A percentile compares a stretch with the other conserved stretches of the same genome.
phyloP scores from a whole-genome alignment of 2,329 filamentous ascomycete species.

The Xylariaceae sp. region DNA sequence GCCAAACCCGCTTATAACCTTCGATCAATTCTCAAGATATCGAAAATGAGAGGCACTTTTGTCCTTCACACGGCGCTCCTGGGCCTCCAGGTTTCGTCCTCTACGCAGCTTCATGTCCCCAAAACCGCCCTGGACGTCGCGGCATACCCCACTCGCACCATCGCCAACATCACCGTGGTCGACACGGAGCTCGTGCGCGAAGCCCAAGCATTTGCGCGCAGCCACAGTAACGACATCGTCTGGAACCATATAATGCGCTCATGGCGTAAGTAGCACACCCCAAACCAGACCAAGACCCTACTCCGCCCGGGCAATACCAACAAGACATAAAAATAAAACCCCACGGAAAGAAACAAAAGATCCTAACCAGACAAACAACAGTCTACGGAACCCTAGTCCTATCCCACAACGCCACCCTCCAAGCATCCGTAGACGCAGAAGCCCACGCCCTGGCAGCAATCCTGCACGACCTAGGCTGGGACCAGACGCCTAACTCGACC shows the following conservation, averaged over 20 bases:
- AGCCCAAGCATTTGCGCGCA: conserved; percentile 11
- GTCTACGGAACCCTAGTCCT: conserved; percentile 15
- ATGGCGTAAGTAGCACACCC: conserved; percentile 15
- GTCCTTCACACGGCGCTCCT: neutral
- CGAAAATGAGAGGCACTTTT: neutral
- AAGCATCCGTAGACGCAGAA: conserved; percentile 40
- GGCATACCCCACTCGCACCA: conserved; percentile 12
- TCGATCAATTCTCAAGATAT: neutral
- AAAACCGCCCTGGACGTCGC: neutral
- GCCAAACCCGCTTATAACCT: neutral
- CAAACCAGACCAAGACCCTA: no score
- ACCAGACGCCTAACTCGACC: conserved; percentile 30
- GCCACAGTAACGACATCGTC: conserved; percentile 13
- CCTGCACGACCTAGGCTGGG: conserved; percentile 44
- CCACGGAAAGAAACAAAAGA: neutral
- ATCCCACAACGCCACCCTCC: conserved; percentile 15
- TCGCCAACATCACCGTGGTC: conserved; percentile 15
- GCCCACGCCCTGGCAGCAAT: conserved; percentile 39
- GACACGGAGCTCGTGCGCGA: conserved; percentile 21
- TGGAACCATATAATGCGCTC: conserved; percentile 17
- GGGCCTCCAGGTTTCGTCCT: conserved; percentile 10
- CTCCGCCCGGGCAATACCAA: no score
- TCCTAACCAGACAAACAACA: neutral
- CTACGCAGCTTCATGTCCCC: conserved; percentile 3
- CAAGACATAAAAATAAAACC: no score